phyloP scores from a whole-genome alignment of 2,329 filamentous ascomycete species.

The Tolypocladium album region DNA sequence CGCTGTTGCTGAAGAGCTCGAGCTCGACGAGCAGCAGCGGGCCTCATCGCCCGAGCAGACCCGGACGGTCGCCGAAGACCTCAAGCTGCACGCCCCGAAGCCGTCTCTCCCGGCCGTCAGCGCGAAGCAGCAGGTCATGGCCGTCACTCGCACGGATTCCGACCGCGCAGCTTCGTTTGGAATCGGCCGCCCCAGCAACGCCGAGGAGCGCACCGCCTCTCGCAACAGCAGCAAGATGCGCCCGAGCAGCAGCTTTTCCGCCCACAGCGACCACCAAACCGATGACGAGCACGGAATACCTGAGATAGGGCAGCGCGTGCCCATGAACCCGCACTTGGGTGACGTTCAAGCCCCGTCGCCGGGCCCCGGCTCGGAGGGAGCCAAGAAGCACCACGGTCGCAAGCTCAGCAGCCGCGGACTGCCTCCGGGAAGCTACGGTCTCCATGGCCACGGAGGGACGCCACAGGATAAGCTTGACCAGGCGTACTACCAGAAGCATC shows the following conservation, averaged over 20 bases:
- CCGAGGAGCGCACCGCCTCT: conserved; percentile 36
- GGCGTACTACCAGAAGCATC: conserved; percentile 88
- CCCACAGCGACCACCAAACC: conserved; percentile 39
- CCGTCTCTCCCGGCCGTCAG: conserved; percentile 73
- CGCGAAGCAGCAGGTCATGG: conserved; percentile 72
- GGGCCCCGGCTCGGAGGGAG: conserved; percentile 37
- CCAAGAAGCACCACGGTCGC: conserved; percentile 51
- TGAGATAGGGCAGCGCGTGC: conserved; percentile 83
- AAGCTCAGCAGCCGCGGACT: conserved; percentile 60
- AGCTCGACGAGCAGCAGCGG: conserved; percentile 16
- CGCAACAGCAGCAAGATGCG: conserved; percentile 50
- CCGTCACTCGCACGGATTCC: conserved; percentile 88
- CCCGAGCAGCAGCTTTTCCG: conserved; percentile 46
- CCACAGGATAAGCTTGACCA: conserved; percentile 76
- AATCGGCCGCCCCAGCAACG: conserved; percentile 56
- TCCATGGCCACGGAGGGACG: conserved; percentile 75
- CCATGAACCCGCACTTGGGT: conserved; percentile 85
- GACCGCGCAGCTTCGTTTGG: conserved; percentile 75
- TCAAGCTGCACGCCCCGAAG: conserved; percentile 82
- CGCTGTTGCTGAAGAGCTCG: conserved; percentile 35
- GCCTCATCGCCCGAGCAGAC: conserved; percentile 56
- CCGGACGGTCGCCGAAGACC: conserved; percentile 65
- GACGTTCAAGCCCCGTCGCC: conserved; percentile 95
- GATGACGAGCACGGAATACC: conserved; percentile 83
- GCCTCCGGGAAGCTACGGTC: conserved; percentile 84